Base-by-base conservation (phyloP, 2,329 filamentous ascomycete species). In the Colletotrichum costaricense region DNA sequence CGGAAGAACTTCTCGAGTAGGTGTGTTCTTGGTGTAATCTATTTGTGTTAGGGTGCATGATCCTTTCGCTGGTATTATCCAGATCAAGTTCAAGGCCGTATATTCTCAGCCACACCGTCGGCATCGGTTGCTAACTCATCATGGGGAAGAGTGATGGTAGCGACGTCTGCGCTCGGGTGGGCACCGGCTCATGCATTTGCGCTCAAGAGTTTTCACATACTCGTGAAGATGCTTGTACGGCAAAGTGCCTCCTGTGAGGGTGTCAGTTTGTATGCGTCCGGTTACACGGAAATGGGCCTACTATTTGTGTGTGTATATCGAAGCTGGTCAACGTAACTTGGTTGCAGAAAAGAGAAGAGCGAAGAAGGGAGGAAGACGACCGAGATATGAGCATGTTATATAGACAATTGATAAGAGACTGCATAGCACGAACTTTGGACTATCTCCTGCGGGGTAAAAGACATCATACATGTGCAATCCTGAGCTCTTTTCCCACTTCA, bases 21-120 rank as follows among this genome's bases (percentile, higher is more conserved):
- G 12, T n/a, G 26, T 28, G n/a, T 26, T 28, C n/a, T 26, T 14
- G 24, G 19, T 55, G 28, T 49, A 49, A n/a, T 66, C 71, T 73
- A 49, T 56, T 71, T 54, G 14, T 71, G 71, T 73, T 73, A 73
- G 71, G 67, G 12, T 71, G 94, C 94, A 97, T 97, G 95, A 97
- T 97, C 93, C 95, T 97, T 97, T 95, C 95, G 95, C 95, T 95
- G 93, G 94, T 94, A 97, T 97, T 96, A 96, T 95, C 94, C 93
- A 94, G 94, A 95, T 96, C 94, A 96, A 96, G 94, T 96, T 95
- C 71, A 86, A 88, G 88, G 93, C 94, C 94, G 94, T 97, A 93
- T 97, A 91, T 92, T 97, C 93, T 96, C 93, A 94, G 90, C 71
- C 71, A 49, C 59, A 42, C 28, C 67, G 28, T 56, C 62, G 26